These are phyloP conservation scores for Tylopilus vinaceipallidus DNA, from an alignment of 768 basidiomycete genomes.

Conservation along the genomic window DNA sequence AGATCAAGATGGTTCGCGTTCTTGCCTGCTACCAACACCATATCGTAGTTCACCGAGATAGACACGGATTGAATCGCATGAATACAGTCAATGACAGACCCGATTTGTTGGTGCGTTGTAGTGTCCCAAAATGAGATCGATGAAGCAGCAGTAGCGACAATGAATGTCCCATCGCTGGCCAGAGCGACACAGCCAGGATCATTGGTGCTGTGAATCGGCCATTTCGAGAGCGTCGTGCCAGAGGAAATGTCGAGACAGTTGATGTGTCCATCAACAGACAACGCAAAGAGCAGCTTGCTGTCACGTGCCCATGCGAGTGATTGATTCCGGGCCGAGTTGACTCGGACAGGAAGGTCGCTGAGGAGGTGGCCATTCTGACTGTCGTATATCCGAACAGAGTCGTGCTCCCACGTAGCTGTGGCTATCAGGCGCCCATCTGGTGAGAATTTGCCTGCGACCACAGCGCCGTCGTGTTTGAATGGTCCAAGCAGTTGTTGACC, in stretches of 20 bases:
- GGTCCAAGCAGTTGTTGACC: not conserved
- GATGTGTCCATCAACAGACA: not conserved
- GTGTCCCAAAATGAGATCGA: slow-evolving; percentile 13
- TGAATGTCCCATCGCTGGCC: not conserved
- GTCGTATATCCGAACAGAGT: slow-evolving; percentile 4
- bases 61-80: not conserved
- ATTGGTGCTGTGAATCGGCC: slow-evolving; percentile 3
- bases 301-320: slow-evolving; percentile 9
- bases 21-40: slow-evolving; percentile 7
- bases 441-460: slow-evolving; percentile 6
- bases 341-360: not conserved
- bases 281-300: slow-evolving; percentile 7
- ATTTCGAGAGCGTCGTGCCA: not conserved
- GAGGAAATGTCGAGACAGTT: slow-evolving; percentile 1
- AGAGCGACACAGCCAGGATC: slow-evolving; percentile 5
- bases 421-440: slow-evolving; percentile 7
- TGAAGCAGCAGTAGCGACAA: slow-evolving; percentile 5
- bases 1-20: too few species aligned
- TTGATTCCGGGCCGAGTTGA: slow-evolving; percentile 5
- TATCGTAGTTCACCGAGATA: slow-evolving; percentile 1
- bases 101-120: slow-evolving; percentile 3
- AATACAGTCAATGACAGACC: slow-evolving; percentile 7
- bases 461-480: not conserved
- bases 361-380: not conserved
- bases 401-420: slow-evolving; percentile 1